Base-by-base conservation (phyloP, 2,329 filamentous ascomycete genomes). In the Neoascochyta sp. region DNA sequence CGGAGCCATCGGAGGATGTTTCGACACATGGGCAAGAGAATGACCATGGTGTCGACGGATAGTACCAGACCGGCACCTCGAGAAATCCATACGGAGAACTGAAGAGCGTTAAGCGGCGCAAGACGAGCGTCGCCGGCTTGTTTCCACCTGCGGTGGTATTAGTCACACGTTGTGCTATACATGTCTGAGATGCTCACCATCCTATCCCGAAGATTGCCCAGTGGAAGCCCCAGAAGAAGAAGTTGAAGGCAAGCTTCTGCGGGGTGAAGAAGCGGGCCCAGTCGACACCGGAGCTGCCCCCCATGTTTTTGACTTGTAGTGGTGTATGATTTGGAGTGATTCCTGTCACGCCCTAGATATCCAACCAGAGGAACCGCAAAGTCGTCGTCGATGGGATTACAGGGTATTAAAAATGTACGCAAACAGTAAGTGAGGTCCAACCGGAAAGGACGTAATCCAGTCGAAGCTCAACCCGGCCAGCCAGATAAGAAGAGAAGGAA, bases 1-100 rank as follows among this genome's bases (percentile, higher is more conserved):
- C 92, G 78, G 34, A 96, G 64, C 57, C 79, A 83, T 60, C 86
- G 79, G 58, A 98, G 76, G 17, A 96, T 69, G 37, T 90, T 96
- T 48, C 92, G 77, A 71, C 90, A 98, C 71, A 98, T 95, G 5
- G 92, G 92, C 37, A 98, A 73, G 16, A 98, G 68, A 52, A 98
- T 95, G 45, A 96, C 71, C 56, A 86, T 83, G 33, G 79, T 80
- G 67, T 98, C 89, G 32, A 95, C 76, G 1, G 81, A 83, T 37
- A 98, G 71, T 5, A 86, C 83, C 22, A 98, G 68, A 51, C 88
- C 92, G 30, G 92, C 90, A 59, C 90, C 92, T 73, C 92, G 80
- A 16, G 92, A 96, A 36, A 95, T 78, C 90, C 90, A 98, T 33
- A 98, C 92, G 3, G 90, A 96, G 66, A 76, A 96, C 32, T 74